phyloP scores from a whole-genome alignment of 139 green algal genomes.

The Chlorella sp. region DNA sequence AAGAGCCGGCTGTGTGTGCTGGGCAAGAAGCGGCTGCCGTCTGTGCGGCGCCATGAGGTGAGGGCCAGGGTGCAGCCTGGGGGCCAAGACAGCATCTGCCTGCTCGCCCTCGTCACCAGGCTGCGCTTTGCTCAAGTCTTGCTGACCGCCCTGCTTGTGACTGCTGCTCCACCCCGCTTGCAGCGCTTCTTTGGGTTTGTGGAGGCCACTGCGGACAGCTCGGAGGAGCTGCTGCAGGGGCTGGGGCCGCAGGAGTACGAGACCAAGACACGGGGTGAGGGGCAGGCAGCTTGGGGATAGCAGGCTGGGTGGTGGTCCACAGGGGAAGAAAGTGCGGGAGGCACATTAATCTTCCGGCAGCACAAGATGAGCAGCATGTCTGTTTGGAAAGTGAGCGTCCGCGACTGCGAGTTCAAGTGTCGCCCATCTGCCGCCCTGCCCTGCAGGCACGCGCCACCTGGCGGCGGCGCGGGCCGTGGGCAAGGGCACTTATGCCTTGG shows the following conservation, averaged over 20 bases:
- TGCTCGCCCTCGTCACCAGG: too few species aligned
- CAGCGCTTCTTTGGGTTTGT: constrained; percentile 71
- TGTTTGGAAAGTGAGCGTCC: too few species aligned
- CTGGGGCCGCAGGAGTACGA: constrained; percentile 46
- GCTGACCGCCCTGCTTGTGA: too few species aligned
- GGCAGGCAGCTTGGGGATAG: neutral
- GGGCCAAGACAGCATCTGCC: too few species aligned
- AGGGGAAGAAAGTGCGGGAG: too few species aligned
- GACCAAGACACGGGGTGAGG: constrained; percentile 58
- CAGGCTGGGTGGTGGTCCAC: too few species aligned
- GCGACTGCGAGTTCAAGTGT: too few species aligned
- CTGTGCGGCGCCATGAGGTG: constrained; percentile 46
- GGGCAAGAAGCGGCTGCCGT: constrained; percentile 68
- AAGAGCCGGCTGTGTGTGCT: constrained; percentile 50
- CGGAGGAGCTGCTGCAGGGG: constrained; percentile 45
- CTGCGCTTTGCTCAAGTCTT: too few species aligned
- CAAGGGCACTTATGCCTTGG: constrained; percentile 46
- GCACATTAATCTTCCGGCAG: too few species aligned
- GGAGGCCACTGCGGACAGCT: constrained; percentile 17
- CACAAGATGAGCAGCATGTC: too few species aligned
- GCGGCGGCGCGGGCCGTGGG: constrained; percentile 40
- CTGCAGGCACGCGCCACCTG: constrained; percentile 28
- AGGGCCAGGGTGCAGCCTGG: too few species aligned
- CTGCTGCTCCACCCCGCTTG: neutral
- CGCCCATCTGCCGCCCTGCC: neutral